Percentiles rank a stretch among this genome's conserved stretches.
phyloP scores from a whole-genome alignment of 306 rosid species.

The Herpetospermum pedunculosum region DNA sequence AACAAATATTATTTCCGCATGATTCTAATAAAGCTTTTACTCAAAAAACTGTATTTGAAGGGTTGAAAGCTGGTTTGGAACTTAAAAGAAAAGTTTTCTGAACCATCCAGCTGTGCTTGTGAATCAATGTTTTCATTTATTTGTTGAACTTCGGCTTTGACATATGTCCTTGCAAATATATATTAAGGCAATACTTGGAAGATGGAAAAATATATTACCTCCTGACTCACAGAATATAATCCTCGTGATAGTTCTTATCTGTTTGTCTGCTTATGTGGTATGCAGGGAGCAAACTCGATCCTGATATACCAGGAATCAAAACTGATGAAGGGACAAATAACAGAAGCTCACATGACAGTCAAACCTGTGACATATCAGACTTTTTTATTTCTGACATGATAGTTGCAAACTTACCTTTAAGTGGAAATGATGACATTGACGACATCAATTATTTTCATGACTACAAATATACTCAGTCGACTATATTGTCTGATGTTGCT shows the following conservation, averaged over 20 bases:
- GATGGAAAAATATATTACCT: not conserved
- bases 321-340: constrained; percentile 37
- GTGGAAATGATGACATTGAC: constrained; percentile 32
- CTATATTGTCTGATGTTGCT: constrained; percentile 39
- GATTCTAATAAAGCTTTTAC: not conserved
- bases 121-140: not conserved
- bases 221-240: not conserved
- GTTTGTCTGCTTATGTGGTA: not conserved
- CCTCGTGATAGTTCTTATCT: not conserved
- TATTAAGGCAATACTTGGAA: not conserved
- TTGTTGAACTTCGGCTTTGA: not conserved
- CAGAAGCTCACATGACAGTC: constrained; percentile 39
- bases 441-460: constrained; percentile 41
- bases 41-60: not conserved
- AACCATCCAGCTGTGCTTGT: not conserved
- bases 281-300: constrained; percentile 30
- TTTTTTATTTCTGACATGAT: constrained; percentile 93
- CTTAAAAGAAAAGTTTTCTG: not conserved
- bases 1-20: not conserved
- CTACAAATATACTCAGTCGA: constrained; percentile 44
- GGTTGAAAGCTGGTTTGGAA: not conserved
- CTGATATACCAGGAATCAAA: constrained; percentile 39
- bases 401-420: constrained; percentile 59
- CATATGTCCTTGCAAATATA: not conserved
- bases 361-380: constrained; percentile 76